phyloP scores from a whole-genome alignment of 2,329 filamentous ascomycete genomes.

The Scolecobasidium constrictum region DNA sequence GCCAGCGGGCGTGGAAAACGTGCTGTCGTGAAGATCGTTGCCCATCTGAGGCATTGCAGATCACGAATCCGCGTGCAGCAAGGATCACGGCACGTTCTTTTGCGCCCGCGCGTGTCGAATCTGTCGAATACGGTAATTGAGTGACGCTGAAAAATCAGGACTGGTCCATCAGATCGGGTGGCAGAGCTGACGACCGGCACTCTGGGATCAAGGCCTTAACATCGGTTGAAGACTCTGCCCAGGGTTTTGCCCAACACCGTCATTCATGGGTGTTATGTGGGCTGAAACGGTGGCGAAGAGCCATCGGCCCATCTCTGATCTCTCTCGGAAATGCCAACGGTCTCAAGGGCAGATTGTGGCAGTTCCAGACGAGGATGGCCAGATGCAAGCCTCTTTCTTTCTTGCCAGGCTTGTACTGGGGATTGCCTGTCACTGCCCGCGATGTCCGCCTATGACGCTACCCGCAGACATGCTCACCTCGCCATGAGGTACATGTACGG shows the following conservation, averaged over 20 bases:
- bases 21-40: background rate
- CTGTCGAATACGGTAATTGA: background rate
- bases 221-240: background rate
- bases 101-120: too few relatives aligned
- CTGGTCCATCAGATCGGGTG: background rate
- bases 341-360: background rate
- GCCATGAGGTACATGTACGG: background rate
- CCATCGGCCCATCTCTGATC: background rate
- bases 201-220: background rate
- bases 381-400: slow-evolving; percentile 1
- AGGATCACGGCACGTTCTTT: background rate
- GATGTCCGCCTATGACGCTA: background rate
- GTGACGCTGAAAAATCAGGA: background rate
- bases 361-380: background rate
- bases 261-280: background rate
- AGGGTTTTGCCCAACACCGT: background rate
- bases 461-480: background rate
- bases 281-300: background rate
- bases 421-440: too few relatives aligned
- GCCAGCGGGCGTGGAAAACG: background rate
- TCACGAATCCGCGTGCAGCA: background rate
- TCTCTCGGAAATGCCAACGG: background rate
- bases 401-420: too few relatives aligned
- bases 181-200: background rate
- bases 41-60: background rate